Evolutionary conservation across 2,329 filamentous ascomycete genomes (phyloP).

Genomic region (Aschersonia sp.): DNA sequence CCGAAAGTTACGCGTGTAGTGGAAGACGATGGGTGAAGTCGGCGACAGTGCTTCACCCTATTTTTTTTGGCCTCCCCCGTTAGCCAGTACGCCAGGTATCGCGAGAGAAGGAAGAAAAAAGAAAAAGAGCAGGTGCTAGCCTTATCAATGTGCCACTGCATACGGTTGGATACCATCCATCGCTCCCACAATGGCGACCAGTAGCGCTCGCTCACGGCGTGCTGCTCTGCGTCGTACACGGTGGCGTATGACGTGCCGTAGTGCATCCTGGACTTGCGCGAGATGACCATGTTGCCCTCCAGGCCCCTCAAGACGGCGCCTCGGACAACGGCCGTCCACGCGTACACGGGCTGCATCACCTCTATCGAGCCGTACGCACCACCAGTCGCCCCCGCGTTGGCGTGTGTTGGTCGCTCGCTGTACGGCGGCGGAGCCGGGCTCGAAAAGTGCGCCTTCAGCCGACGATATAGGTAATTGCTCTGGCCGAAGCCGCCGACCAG

Average conservation of each 20-base stretch:
- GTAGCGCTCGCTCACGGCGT: conserved; percentile 59
- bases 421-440: conserved; percentile 45
- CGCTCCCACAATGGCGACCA: conserved; percentile 70
- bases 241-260: conserved; percentile 75
- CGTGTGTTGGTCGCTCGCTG: conserved; percentile 56
- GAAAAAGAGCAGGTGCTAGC: conserved; percentile 22
- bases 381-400: conserved; percentile 28
- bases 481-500: conserved; percentile 73
- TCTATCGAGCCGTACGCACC: conserved; percentile 45
- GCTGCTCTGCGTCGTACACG: conserved; percentile 62
- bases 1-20: conserved; percentile 76
- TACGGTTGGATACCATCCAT: conserved; percentile 72
- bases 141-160: conserved; percentile 79
- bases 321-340: conserved; percentile 68
- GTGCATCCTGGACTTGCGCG: conserved; percentile 57
- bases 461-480: conserved; percentile 60
- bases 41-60: conserved; percentile 64
- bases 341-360: conserved; percentile 70
- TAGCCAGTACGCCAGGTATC: too few species aligned
- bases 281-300: conserved; percentile 69
- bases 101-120: neutral
- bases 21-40: conserved; percentile 62
- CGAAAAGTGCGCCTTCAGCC: conserved; percentile 55
- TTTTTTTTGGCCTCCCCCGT: neutral
- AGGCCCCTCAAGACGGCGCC: conserved; percentile 63